Percentiles rank a stretch among this genome's conserved stretches.
Evolutionary conservation across 257 asterid species (phyloP).

Genomic region (Capsicum baccatum): DNA sequence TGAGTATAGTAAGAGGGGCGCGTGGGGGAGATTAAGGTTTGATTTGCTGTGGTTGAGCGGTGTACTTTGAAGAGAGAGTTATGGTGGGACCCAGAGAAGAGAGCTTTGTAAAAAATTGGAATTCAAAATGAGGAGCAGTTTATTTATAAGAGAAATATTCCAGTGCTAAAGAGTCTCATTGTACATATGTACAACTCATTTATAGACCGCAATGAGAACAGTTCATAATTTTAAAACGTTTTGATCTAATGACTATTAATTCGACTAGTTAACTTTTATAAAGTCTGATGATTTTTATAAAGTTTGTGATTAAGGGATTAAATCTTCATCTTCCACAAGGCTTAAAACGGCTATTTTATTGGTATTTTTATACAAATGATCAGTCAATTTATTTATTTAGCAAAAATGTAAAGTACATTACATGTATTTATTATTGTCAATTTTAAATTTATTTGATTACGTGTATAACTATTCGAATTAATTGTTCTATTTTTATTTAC

Average conservation of each 20-base stretch:
- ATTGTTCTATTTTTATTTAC: background rate
- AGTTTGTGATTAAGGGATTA: background rate
- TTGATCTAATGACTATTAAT: background rate
- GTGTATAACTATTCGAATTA: no score
- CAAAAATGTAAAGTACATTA: no score
- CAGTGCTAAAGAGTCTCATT: background rate
- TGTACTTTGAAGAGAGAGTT: slow-evolving; percentile 34
- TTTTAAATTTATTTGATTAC: no score
- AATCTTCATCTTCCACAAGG: background rate
- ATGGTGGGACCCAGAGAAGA: slow-evolving; percentile 37
- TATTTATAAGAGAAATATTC: background rate
- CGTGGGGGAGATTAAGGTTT: background rate
- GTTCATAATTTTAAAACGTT: background rate
- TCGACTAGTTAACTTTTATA: no score
- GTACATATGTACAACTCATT: background rate
- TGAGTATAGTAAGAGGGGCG: no score
- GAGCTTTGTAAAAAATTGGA: slow-evolving; percentile 30
- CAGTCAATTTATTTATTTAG: no score
- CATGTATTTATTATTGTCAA: no score
- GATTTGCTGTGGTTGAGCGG: slow-evolving; percentile 46
- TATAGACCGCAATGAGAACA: background rate
- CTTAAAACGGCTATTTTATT: background rate
- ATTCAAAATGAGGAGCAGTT: slow-evolving; percentile 34
- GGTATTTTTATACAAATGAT: no score
- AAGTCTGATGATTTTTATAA: no score